phyloP scores from a whole-genome alignment of 139 green algal genomes.

The Mychonastes homosphaera region DNA sequence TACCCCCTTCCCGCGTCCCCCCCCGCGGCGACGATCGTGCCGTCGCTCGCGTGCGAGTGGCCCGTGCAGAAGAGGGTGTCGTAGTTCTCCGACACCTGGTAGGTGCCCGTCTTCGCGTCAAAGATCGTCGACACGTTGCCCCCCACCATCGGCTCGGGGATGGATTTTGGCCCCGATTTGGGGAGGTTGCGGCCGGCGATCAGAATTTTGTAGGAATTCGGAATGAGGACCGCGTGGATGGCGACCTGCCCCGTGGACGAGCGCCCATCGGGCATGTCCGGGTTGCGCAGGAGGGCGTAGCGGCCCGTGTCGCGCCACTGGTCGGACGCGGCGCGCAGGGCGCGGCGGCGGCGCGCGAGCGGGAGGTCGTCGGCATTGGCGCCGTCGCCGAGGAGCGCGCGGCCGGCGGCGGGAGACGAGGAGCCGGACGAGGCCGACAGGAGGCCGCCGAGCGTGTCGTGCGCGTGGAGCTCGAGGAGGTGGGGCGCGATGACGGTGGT shows the following conservation, averaged over 20 bases:
- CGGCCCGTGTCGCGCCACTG: no score
- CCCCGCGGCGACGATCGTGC: constrained; percentile 10
- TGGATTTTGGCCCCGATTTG: constrained; percentile 7
- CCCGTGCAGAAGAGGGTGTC: constrained; percentile 20
- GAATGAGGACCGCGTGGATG: constrained; percentile 15
- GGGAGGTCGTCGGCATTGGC: no score
- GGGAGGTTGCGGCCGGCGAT: constrained; percentile 16
- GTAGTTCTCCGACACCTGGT: constrained; percentile 12
- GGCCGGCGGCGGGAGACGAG: no score
- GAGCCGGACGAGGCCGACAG: no score
- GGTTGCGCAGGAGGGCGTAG: no score
- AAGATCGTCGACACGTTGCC: constrained; percentile 21
- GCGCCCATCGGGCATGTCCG: no score
- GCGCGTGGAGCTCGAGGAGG: no score
- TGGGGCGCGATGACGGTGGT: no score
- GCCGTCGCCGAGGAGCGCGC: no score
- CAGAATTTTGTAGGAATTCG: constrained; percentile 8
- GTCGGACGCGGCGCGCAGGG: no score
- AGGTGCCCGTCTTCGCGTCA: constrained; percentile 8
- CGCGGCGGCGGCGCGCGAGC: no score
- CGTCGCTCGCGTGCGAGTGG: constrained; percentile 9
- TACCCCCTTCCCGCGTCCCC: constrained; percentile 7
- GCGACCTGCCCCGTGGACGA: constrained; percentile 19
- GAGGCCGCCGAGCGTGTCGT: no score
- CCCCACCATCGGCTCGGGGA: constrained; percentile 6